Percentiles rank a stretch among this genome's conserved stretches.
Evolutionary conservation across 2,329 filamentous ascomycete species (phyloP).

Genomic region (Fusarium illudens): DNA sequence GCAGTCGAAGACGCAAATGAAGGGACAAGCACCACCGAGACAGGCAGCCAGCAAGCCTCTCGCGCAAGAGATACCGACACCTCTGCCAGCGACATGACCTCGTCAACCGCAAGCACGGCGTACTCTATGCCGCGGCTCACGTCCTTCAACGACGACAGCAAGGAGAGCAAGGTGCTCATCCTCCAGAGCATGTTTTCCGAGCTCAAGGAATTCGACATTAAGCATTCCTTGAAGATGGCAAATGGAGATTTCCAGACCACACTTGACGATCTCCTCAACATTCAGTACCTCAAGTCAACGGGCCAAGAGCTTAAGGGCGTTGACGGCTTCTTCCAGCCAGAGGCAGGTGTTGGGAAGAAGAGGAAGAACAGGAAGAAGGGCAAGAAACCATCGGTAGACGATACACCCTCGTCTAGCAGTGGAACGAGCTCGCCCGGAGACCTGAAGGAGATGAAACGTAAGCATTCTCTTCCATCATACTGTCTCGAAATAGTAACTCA

Average conservation of each 20-base stretch:
- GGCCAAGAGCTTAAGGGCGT: conserved; percentile 74
- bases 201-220: conserved; percentile 71
- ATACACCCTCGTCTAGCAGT: conserved; percentile 25
- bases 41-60: conserved; percentile 43
- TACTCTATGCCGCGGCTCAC: conserved; percentile 44
- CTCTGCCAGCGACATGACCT: conserved; percentile 38
- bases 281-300: conserved; percentile 77
- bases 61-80: conserved; percentile 44
- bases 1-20: conserved; percentile 39
- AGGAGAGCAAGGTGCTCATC: conserved; percentile 68
- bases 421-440: conserved; percentile 26
- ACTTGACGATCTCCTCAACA: conserved; percentile 82
- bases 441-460: conserved; percentile 44
- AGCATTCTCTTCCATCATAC: neutral
- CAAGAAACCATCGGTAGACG: conserved; percentile 28
- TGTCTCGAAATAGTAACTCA: neutral
- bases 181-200: conserved; percentile 77
- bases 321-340: conserved; percentile 78
- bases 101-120: conserved; percentile 33
- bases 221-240: conserved; percentile 72
- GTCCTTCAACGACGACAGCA: conserved; percentile 53
- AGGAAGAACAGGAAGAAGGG: conserved; percentile 50
- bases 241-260: conserved; percentile 72
- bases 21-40: conserved; percentile 37
- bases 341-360: conserved; percentile 53